These are phyloP conservation scores for Arachis stenosperma DNA, from an alignment of 306 rosid genomes.

Conservation along the genomic window DNA sequence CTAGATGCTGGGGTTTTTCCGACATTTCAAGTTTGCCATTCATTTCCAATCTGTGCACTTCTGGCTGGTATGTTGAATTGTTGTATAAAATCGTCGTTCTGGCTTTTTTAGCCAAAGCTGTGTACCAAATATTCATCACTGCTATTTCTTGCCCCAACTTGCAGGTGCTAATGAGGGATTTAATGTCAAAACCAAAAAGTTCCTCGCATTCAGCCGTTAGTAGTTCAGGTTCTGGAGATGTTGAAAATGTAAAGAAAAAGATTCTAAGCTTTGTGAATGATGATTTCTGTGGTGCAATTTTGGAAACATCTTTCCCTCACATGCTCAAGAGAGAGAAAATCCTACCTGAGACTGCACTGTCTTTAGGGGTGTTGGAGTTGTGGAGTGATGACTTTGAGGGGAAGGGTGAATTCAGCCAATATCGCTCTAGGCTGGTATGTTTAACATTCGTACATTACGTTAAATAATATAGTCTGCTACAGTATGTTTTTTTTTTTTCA, in stretches of 20 bases:
- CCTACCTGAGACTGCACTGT: conserved; percentile 54
- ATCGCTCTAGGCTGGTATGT: conserved; percentile 86
- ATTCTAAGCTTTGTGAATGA: conserved; percentile 66
- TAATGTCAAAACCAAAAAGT: conserved; percentile 73
- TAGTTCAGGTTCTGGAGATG: conserved; percentile 56
- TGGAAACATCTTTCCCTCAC: conserved; percentile 84
- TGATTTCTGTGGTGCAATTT: conserved; percentile 64
- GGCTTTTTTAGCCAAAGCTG: conserved; percentile 15
- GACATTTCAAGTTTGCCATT: conserved; percentile 77
- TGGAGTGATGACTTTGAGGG: conserved; percentile 95
- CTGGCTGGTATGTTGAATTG: conserved; percentile 80
- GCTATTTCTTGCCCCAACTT: conserved; percentile 37
- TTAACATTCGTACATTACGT: conserved; percentile 29
- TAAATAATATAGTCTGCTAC: conserved; percentile 19
- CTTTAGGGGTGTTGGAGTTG: conserved; percentile 77
- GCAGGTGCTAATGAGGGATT: conserved; percentile 85
- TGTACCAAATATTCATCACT: conserved; percentile 35
- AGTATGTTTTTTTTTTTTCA: neutral
- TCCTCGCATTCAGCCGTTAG: conserved; percentile 52
- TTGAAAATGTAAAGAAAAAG: conserved; percentile 59
- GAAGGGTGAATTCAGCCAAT: conserved; percentile 85
- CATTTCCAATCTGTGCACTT: conserved; percentile 84
- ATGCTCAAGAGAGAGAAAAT: conserved; percentile 88
- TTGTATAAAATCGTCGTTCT: conserved; percentile 8
- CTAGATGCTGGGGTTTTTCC: conserved; percentile 93